Conservation (phyloP, 1,139 yeast genomes). For the Magnusiomyces magnusii region DNA sequence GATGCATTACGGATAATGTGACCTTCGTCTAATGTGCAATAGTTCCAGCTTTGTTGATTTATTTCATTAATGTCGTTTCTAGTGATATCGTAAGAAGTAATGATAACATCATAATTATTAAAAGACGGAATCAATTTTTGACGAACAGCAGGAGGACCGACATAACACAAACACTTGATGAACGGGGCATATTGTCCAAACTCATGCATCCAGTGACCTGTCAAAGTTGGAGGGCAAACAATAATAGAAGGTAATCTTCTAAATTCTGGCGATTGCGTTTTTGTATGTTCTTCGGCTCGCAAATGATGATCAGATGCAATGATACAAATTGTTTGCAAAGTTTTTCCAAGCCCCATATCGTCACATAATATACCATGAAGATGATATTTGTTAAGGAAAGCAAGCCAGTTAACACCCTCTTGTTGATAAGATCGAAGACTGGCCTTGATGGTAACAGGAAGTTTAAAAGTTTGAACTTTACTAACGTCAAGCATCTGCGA, state of each 20-base stretch:
- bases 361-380: slow-evolving; percentile 96
- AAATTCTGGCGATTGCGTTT: slow-evolving; percentile 56
- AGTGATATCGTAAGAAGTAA: slow-evolving; percentile 93
- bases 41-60: slow-evolving; percentile 63
- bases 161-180: slow-evolving; percentile 74
- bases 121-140: slow-evolving; percentile 47
- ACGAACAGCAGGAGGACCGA: slow-evolving; percentile 84
- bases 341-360: slow-evolving; percentile 99
- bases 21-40: slow-evolving; percentile 96
- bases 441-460: slow-evolving; percentile 90
- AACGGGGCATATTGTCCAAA: slow-evolving; percentile 85
- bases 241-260: slow-evolving; percentile 77
- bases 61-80: slow-evolving; percentile 77
- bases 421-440: slow-evolving; percentile 93
- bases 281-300: slow-evolving; percentile 58
- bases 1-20: slow-evolving; percentile 91
- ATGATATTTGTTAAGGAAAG: slow-evolving; percentile 89
- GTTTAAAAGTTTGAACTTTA: slow-evolving; percentile 75
- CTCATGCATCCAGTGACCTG: slow-evolving; percentile 99
- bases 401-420: slow-evolving; percentile 98
- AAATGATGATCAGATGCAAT: slow-evolving; percentile 92
- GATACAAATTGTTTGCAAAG: slow-evolving; percentile 93
- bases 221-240: slow-evolving; percentile 93
- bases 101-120: slow-evolving; percentile 66
- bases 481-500: slow-evolving; percentile 99